Evolutionary conservation across 768 basidiomycete genomes (phyloP), one percentile per base, ranked within the genome.

Genomic region (Rhizopogon roseolus): DNA sequence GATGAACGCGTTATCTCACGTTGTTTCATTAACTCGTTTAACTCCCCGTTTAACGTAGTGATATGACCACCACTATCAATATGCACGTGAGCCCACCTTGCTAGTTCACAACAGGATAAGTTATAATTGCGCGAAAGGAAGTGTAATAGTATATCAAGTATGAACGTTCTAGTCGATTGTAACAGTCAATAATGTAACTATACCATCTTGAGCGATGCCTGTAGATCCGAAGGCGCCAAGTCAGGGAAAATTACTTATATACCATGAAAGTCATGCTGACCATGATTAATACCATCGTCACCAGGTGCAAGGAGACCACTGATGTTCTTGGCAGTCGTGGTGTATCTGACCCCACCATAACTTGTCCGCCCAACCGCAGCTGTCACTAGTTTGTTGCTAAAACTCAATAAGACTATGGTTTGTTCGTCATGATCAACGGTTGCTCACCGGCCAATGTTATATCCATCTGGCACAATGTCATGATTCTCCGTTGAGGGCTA

Each of bases 161-260:
- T n/a, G n/a, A n/a, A n/a, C n/a, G n/a, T n/a, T n/a, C n/a, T 57
- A 72, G 42, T 67, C 42, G 29, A 80, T 76, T 3, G 68, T 76
- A 17, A 85, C 78, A 2, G 80, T 85, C 51, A 86, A 66, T 19
- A 85, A 60, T 1, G 75, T 75, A 14, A n/a, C n/a, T n/a, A 78
- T 71, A 41, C 84, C 84, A 61, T 85, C 84, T 36, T 76, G 76
- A 3, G 84, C 76, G 50, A 85, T 87, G 28, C 72, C 84, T n/a
- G n/a, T n/a, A n/a, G n/a, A n/a, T n/a, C n/a, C n/a, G n/a, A n/a
- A n/a, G n/a, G n/a, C n/a, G n/a, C n/a, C n/a, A n/a, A n/a, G n/a
- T n/a, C n/a, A n/a, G n/a, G n/a, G n/a, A n/a, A n/a, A n/a, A n/a
- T n/a, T 22, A 22, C 22, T 22, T 22, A 22, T 22, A 27, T 10